A percentile compares a stretch with the other conserved stretches of the same genome.
Evolutionary conservation across 2,329 filamentous ascomycete species (phyloP).

Genomic region (Alternaria angustiovoidea): DNA sequence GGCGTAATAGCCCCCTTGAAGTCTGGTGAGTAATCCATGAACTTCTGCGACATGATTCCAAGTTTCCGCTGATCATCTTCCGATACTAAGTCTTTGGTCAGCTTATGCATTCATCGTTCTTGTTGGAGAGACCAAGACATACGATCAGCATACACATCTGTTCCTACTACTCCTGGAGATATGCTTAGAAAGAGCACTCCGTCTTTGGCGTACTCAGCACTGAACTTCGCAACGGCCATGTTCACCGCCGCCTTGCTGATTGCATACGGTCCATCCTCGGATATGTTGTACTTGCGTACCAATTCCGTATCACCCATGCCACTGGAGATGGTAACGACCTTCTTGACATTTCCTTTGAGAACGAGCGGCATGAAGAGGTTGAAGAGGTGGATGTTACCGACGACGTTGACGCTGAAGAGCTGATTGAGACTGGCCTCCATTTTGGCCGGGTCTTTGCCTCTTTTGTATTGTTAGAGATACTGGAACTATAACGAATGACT

Average conservation of each 20-base stretch:
- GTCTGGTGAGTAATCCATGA: constrained; percentile 17
- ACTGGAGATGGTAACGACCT: constrained; percentile 53
- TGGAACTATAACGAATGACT: neutral
- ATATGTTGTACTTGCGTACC: constrained; percentile 31
- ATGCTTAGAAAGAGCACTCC: constrained; percentile 34
- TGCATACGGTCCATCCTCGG: constrained; percentile 44
- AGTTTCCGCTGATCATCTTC: constrained; percentile 2
- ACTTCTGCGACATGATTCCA: constrained; percentile 2
- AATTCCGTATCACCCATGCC: constrained; percentile 48
- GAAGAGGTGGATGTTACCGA: constrained; percentile 43
- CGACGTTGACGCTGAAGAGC: constrained; percentile 39
- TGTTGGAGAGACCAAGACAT: neutral
- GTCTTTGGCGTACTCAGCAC: constrained; percentile 39
- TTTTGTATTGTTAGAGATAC: neutral
- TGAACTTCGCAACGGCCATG: constrained; percentile 53
- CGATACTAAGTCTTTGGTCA: neutral
- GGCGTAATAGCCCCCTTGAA: constrained; percentile 22
- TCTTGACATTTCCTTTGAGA: constrained; percentile 50
- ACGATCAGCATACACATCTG: constrained; percentile 20
- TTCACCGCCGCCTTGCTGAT: constrained; percentile 54
- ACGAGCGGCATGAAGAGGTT: constrained; percentile 55
- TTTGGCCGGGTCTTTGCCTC: constrained; percentile 9
- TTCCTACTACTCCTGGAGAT: constrained; percentile 31
- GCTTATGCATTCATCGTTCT: neutral
- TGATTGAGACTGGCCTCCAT: constrained; percentile 19